Conservation (phyloP, 257 asterid species). For the Solanum chiquidenum region DNA sequence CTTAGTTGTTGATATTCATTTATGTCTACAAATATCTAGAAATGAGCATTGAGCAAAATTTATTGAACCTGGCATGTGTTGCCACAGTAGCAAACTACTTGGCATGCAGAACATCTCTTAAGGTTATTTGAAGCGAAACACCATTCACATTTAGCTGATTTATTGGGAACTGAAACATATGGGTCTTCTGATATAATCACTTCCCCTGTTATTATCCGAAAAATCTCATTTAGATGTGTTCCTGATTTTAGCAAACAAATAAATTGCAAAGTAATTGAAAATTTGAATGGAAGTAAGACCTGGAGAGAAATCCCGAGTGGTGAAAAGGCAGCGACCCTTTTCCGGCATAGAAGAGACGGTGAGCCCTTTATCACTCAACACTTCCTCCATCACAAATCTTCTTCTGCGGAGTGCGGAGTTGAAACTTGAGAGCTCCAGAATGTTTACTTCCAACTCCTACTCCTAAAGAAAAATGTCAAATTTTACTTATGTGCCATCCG, state of each 20-base stretch:
- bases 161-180: constrained; percentile 69
- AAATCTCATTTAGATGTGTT: neutral
- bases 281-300: constrained; percentile 21
- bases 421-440: neutral
- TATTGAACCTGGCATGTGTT: constrained; percentile 55
- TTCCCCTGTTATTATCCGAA: constrained; percentile 43
- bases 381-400: constrained; percentile 35
- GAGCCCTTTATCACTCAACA: constrained; percentile 25
- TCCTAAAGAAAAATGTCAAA: neutral
- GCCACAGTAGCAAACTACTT: constrained; percentile 71
- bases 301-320: constrained; percentile 62
- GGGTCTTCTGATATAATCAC: constrained; percentile 67
- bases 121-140: constrained; percentile 55
- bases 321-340: constrained; percentile 81
- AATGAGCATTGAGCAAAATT: neutral
- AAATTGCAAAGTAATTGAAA: neutral
- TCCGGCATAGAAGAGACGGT: constrained; percentile 35
- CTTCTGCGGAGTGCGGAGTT: neutral
- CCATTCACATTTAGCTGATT: constrained; percentile 67
- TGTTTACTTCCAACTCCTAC: neutral
- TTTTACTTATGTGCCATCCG: neutral
- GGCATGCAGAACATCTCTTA: constrained; percentile 88
- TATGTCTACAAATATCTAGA: neutral
- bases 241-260: neutral
- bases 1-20: neutral